These are phyloP conservation scores for Phytophthora sojae DNA, from an alignment of 352 stramenopile species.

Conservation along the genomic window DNA sequence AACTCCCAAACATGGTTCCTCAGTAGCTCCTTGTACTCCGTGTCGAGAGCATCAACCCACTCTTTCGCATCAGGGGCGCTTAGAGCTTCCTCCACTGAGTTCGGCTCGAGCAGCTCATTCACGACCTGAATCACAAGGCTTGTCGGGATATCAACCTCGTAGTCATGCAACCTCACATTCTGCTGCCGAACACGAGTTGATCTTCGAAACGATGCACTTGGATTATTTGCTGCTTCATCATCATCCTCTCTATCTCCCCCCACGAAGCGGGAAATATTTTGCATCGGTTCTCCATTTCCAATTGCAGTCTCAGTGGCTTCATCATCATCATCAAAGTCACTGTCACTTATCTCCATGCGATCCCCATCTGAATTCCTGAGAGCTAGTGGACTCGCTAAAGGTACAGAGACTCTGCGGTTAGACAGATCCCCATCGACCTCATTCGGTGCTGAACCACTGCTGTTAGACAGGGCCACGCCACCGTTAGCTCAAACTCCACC, in stretches of 20 bases:
- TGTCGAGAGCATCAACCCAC: neutral
- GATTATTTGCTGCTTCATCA: neutral
- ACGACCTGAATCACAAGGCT: neutral
- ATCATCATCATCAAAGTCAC: too few species aligned
- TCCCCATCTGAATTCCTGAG: too few species aligned
- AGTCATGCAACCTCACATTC: neutral
- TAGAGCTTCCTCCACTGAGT: neutral
- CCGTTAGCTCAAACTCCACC: neutral
- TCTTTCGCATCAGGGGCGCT: neutral
- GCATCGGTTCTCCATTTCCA: too few species aligned
- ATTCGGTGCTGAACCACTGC: conserved; percentile 4
- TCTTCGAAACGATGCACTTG: neutral
- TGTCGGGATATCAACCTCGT: neutral
- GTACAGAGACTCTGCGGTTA: too few species aligned
- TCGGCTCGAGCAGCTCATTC: neutral
- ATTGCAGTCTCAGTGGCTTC: too few species aligned
- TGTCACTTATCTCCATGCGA: too few species aligned
- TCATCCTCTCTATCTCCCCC: neutral
- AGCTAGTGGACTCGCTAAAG: too few species aligned
- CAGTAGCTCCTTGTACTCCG: too few species aligned
- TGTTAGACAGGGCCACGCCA: conserved; percentile 6
- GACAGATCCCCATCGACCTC: too few species aligned
- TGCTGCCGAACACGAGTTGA: neutral
- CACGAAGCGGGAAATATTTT: neutral
- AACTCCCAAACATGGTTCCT: neutral